phyloP scores from a whole-genome alignment of 2,329 filamentous ascomycete species.

The Aspergillus neoniger region DNA sequence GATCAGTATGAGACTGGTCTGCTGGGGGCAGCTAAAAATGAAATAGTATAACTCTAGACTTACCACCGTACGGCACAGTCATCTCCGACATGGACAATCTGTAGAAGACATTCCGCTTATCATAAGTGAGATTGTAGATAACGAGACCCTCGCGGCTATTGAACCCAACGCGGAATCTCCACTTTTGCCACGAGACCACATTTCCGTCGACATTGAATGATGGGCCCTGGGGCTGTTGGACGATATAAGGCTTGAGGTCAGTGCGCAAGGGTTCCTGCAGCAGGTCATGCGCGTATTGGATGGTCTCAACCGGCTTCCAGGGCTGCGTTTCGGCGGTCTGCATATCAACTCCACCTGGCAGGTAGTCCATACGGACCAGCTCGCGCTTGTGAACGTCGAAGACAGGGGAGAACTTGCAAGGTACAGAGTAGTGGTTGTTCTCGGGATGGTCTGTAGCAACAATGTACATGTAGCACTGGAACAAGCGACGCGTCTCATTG shows the following conservation, averaged over 20 bases:
- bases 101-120: conserved; percentile 65
- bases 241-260: conserved; percentile 65
- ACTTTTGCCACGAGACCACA: conserved; percentile 67
- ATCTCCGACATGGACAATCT: conserved; percentile 68
- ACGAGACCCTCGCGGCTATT: conserved; percentile 68
- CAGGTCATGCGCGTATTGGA: conserved; percentile 62
- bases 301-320: conserved; percentile 57
- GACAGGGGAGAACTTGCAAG: conserved; percentile 41
- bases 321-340: conserved; percentile 58
- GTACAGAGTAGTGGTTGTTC: conserved; percentile 41
- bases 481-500: conserved; percentile 42
- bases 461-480: conserved; percentile 47
- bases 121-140: conserved; percentile 67
- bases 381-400: conserved; percentile 64
- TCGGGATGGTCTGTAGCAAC: conserved; percentile 38
- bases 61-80: conserved; percentile 54
- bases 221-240: conserved; percentile 65
- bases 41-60: conserved; percentile 1
- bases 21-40: too few species aligned
- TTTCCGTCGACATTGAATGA: conserved; percentile 62
- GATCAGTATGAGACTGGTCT: too few species aligned
- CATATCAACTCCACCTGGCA: conserved; percentile 67
- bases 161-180: conserved; percentile 63
- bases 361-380: conserved; percentile 67
- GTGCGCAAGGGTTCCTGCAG: conserved; percentile 66